Evolutionary conservation across 2,329 filamentous ascomycete genomes (phyloP), one percentile per base, ranked within the genome.

Genomic region (Beauveria pseudobassiana): DNA sequence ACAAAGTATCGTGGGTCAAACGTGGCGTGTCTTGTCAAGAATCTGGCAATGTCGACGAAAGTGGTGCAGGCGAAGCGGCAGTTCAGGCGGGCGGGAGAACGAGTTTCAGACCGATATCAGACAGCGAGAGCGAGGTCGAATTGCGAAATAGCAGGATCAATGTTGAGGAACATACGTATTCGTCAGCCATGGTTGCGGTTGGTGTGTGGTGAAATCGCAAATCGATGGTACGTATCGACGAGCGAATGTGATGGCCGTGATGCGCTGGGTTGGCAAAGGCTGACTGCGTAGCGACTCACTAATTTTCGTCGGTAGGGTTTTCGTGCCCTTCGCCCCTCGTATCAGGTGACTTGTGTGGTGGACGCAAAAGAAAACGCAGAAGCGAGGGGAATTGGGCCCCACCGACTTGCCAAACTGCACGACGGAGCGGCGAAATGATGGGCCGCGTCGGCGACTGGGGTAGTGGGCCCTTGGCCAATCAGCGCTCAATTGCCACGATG

Each of bases 111-210:
- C 57, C 48, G 22, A 8, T 34, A 24, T 24, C 14, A 40, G 30
- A 28, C 34, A 58, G 45, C 55, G 55, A 42, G 55, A 50, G 55
- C 45, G 43, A 49, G 28, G n/a, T 50, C 48, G 45, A 57, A 18
- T 14, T 49, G 55, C 38, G 34, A 42, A 24, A 8, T 38, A 42
- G 22, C 1, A 30, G 45, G 3, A 22, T 48, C 16, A 30, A 24
- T 43, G 42, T 46, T 20, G 50, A 42, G 18, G 69, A 38, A 89
- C 89, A 80, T 84, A 93, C 90, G 83, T 95, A 95, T 83, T 92
- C 88, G 85, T 93, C 90, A 87, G 90, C 90, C 90, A 93, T 93
- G 82, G 74, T 82, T 77, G 76, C 77, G 79, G 75, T 79, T 71
- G 72, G 73, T 68, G 70, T 61, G 71, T 72, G 71, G 71, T 70